Evolutionary conservation across 1,139 yeast species (phyloP).

Genomic region (Hemisphaericaspora subhashii): DNA sequence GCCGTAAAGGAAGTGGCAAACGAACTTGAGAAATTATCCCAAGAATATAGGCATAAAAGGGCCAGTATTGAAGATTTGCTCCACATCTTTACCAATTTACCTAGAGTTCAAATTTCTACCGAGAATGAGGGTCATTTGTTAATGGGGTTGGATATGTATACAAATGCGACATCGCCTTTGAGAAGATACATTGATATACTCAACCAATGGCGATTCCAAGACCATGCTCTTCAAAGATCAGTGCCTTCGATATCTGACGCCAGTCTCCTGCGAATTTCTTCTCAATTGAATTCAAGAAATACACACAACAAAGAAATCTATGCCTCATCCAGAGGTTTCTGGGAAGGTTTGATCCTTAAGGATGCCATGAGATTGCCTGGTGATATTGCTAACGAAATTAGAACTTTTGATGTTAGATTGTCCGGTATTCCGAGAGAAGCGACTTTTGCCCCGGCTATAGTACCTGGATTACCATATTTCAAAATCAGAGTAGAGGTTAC

Average conservation of each 20-base stretch:
- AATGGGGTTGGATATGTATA: conserved; percentile 63
- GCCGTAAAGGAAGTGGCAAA: conserved; percentile 28
- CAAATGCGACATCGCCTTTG: conserved; percentile 86
- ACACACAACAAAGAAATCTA: conserved; percentile 26
- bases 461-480: conserved; percentile 29
- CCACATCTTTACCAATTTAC: conserved; percentile 26
- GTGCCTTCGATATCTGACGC: conserved; percentile 6
- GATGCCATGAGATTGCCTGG: conserved; percentile 24
- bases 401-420: background rate
- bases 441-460: conserved; percentile 22
- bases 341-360: conserved; percentile 40
- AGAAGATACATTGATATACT: conserved; percentile 82
- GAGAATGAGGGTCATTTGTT: conserved; percentile 53
- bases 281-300: conserved; percentile 13
- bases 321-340: too few relatives aligned
- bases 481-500: conserved; percentile 26
- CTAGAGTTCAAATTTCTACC: conserved; percentile 33
- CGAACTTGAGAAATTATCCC: conserved; percentile 34
- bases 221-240: conserved; percentile 16
- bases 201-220: conserved; percentile 61
- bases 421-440: conserved; percentile 23
- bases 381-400: background rate
- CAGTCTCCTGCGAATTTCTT: conserved; percentile 7
- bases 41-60: conserved; percentile 25
- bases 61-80: conserved; percentile 20